Evolutionary conservation across 257 asterid species (phyloP).

Genomic region (Solanum arcanum): DNA sequence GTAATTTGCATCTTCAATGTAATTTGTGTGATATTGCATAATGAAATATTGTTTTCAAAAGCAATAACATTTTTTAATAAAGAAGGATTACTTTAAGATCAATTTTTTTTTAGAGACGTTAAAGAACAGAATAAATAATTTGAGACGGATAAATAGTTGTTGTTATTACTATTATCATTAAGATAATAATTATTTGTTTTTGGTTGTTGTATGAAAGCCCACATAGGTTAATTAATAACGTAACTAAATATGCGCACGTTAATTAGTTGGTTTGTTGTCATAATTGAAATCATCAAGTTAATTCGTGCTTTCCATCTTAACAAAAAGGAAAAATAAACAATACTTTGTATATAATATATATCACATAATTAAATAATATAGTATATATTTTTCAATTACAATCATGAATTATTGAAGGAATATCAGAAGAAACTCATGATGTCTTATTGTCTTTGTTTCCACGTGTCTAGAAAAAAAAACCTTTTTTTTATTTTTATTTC

Average conservation of each 20-base stretch:
- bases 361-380: background rate
- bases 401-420: background rate
- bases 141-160: background rate
- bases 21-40: background rate
- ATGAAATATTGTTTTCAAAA: too few relatives aligned
- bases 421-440: background rate
- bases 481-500: background rate
- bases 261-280: background rate
- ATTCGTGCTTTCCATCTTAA: background rate
- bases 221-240: background rate
- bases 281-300: background rate
- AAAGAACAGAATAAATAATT: background rate
- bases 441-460: background rate
- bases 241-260: background rate
- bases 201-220: background rate
- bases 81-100: background rate
- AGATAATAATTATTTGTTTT: background rate
- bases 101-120: background rate
- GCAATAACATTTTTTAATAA: background rate
- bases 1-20: rapidly evolving
- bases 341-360: background rate
- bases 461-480: background rate
- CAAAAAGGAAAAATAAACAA: background rate
- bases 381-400: background rate
- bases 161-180: background rate